These are phyloP conservation scores for Starmerella lactis-condensi DNA, from an alignment of 805 yeast species.

Conservation along the genomic window DNA sequence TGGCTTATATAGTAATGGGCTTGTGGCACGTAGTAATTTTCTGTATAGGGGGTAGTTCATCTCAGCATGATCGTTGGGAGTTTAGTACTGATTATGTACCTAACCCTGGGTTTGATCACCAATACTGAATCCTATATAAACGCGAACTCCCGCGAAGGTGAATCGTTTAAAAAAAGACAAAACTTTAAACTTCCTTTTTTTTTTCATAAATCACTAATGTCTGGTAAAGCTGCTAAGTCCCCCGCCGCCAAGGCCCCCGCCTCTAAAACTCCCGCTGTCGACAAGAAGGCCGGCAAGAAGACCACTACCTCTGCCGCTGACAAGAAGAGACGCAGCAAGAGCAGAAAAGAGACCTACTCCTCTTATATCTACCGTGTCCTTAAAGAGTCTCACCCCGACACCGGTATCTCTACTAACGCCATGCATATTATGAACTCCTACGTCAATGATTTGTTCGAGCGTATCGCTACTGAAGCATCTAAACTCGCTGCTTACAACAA, in stretches of 20 bases:
- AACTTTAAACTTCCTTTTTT: too few species aligned
- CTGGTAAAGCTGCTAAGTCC: slow-evolving; percentile 41
- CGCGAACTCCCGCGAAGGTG: background rate
- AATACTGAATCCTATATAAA: background rate
- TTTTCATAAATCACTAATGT: slow-evolving; percentile 20
- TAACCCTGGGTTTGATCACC: too few species aligned
- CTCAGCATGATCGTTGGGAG: slow-evolving; percentile 9
- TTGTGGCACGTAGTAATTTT: slow-evolving; percentile 6
- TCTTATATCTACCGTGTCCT: slow-evolving; percentile 96
- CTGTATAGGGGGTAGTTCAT: slow-evolving; percentile 10
- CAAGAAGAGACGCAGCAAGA: slow-evolving; percentile 79
- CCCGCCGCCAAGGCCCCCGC: slow-evolving; percentile 46
- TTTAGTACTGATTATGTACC: too few species aligned
- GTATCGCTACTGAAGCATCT: slow-evolving; percentile 95
- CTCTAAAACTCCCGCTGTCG: slow-evolving; percentile 85
- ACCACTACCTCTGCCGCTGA: slow-evolving; percentile 63
- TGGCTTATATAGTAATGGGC: slow-evolving; percentile 9
- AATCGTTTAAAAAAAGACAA: too few species aligned
- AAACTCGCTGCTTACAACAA: slow-evolving; percentile 97
- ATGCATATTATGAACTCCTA: slow-evolving; percentile 98
- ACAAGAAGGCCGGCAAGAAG: slow-evolving; percentile 87
- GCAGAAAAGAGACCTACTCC: slow-evolving; percentile 95
- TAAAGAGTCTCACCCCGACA: slow-evolving; percentile 98
- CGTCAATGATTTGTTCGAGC: slow-evolving; percentile 93
- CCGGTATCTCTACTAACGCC: slow-evolving; percentile 97